Evolutionary conservation across 2,329 filamentous ascomycete genomes (phyloP).

Genomic region (Celoporthe dispersa): DNA sequence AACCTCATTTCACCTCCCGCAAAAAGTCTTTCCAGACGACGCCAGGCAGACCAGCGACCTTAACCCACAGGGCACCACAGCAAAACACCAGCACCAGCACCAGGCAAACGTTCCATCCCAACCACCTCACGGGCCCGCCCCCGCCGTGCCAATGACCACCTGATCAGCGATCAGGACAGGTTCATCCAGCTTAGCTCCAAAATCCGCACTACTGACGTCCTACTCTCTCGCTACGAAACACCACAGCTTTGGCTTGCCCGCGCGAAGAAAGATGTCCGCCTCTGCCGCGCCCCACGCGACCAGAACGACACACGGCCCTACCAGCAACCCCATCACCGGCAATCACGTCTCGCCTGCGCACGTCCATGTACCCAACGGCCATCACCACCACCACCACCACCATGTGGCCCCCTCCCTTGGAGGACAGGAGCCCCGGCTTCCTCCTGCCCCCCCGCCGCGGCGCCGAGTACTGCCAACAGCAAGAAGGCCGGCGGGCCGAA

Average conservation of each 20-base stretch:
- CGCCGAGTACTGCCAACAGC: slow-evolving; percentile 64
- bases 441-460: slow-evolving; percentile 50
- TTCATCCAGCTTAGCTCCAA: slow-evolving; percentile 18
- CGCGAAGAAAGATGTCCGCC: slow-evolving; percentile 24
- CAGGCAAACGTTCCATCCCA: slow-evolving; percentile 13
- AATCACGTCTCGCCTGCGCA: slow-evolving; percentile 35
- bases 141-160: slow-evolving; percentile 22
- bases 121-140: slow-evolving; percentile 20
- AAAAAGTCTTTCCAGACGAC: slow-evolving; percentile 17
- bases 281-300: slow-evolving; percentile 23
- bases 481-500: slow-evolving; percentile 72
- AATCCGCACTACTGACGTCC: neutral
- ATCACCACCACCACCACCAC: slow-evolving; percentile 6
- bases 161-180: slow-evolving; percentile 16
- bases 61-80: neutral
- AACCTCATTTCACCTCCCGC: slow-evolving; percentile 18
- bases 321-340: slow-evolving; percentile 27
- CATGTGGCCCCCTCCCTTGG: slow-evolving; percentile 34
- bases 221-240: slow-evolving; percentile 2
- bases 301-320: slow-evolving; percentile 16
- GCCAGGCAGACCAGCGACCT: neutral
- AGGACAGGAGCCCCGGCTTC: slow-evolving; percentile 46
- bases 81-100: slow-evolving; percentile 17
- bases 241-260: neutral
- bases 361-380: slow-evolving; percentile 37